A percentile compares a stretch with the other conserved stretches of the same genome.
These are phyloP conservation scores for Populus davidiana DNA, from an alignment of 345 rosid genomes.

Conservation along the genomic window DNA sequence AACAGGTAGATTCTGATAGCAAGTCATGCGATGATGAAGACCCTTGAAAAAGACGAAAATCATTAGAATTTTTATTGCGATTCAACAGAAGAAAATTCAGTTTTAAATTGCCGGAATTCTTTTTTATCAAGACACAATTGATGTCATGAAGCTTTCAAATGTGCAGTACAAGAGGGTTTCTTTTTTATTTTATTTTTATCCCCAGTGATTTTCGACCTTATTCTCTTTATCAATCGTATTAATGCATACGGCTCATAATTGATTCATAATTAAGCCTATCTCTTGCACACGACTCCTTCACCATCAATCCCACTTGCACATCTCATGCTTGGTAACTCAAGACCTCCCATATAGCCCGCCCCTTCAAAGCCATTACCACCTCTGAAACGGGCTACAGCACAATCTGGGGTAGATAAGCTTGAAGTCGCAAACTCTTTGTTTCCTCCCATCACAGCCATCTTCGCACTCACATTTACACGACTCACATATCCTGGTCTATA, in stretches of 20 bases:
- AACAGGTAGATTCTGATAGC: too few species aligned
- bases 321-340: constrained; percentile 36
- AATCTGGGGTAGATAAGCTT: constrained; percentile 49
- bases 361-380: constrained; percentile 4
- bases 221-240: background rate
- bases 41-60: too few species aligned
- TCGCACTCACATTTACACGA: constrained; percentile 50
- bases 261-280: constrained; percentile 12
- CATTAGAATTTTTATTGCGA: too few species aligned
- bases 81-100: too few species aligned
- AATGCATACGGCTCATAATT: too few species aligned
- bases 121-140: too few species aligned
- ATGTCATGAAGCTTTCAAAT: too few species aligned
- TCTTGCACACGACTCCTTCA: constrained; percentile 54
- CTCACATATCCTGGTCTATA: constrained; percentile 50
- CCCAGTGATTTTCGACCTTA: background rate
- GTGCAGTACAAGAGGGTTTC: too few species aligned
- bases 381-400: constrained; percentile 39
- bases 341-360: constrained; percentile 4
- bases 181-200: background rate
- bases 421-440: constrained; percentile 49
- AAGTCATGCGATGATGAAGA: too few species aligned
- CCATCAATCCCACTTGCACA: constrained; percentile 48
- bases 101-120: too few species aligned
- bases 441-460: constrained; percentile 67